phyloP scores from a whole-genome alignment of 257 asterid genomes.

The Oldenlandia corymbosa region DNA sequence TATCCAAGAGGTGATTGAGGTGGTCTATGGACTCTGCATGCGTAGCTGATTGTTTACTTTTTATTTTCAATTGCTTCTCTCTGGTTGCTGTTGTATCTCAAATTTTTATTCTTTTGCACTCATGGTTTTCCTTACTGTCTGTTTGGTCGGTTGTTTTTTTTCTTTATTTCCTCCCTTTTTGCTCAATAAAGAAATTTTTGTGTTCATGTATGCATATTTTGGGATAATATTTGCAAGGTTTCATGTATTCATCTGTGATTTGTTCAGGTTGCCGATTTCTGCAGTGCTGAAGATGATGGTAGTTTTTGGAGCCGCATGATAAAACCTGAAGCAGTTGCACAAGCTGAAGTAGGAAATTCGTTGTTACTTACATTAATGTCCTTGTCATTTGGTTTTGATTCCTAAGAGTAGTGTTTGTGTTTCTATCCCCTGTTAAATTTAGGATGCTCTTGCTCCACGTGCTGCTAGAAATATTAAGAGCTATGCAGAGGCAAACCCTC shows the following conservation, averaged over 20 bases:
- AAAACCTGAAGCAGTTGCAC: constrained; percentile 81
- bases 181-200: background rate
- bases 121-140: background rate
- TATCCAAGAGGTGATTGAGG: background rate
- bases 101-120: background rate
- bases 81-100: background rate
- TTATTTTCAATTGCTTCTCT: no score
- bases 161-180: background rate
- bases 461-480: constrained; percentile 91
- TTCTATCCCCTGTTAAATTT: constrained; percentile 16
- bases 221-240: background rate
- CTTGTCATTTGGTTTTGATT: constrained; percentile 6
- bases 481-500: constrained; percentile 80
- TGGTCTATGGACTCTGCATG: no score
- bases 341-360: constrained; percentile 60
- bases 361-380: constrained; percentile 12
- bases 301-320: constrained; percentile 99
- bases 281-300: constrained; percentile 93
- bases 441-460: constrained; percentile 97
- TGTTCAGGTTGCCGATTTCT: constrained; percentile 89
- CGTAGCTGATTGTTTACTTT: no score
- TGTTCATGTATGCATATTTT: background rate
- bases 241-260: constrained; percentile 1
- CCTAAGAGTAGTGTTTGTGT: constrained; percentile 4
- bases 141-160: background rate